phyloP scores from a whole-genome alignment of 192 early-diverging fungal species.

The Chytriomyces sp. region DNA sequence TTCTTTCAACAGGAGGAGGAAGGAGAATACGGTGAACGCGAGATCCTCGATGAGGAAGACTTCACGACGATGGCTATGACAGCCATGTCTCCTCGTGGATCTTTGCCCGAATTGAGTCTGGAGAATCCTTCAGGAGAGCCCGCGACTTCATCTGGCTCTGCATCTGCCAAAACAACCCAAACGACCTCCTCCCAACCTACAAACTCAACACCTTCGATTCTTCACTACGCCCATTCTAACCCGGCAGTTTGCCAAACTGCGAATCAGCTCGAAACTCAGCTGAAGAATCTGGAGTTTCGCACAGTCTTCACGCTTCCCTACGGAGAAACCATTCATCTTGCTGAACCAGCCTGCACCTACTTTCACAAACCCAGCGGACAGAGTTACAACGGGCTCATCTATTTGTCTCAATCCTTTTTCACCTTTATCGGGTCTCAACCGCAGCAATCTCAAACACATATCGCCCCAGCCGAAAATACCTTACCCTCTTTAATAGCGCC shows the following conservation, averaged over 20 bases:
- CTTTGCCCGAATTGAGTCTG: background rate
- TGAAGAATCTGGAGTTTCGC: slow-evolving; percentile 55
- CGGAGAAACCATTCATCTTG: slow-evolving; percentile 47
- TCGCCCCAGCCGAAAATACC: too few relatives aligned
- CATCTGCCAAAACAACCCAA: too few relatives aligned
- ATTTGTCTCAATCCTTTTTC: slow-evolving; percentile 55
- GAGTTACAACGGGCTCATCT: slow-evolving; percentile 43
- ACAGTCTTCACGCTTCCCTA: slow-evolving; percentile 48
- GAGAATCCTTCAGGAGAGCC: background rate
- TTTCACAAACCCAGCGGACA: slow-evolving; percentile 34
- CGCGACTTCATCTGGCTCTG: too few relatives aligned
- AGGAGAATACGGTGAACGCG: slow-evolving; percentile 7
- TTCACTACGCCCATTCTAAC: slow-evolving; percentile 45
- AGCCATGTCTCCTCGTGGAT: background rate
- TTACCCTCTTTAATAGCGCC: slow-evolving; percentile 22
- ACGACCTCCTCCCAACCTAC: slow-evolving; percentile 2
- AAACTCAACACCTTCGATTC: slow-evolving; percentile 18
- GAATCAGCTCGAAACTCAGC: slow-evolving; percentile 39
- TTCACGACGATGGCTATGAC: slow-evolving; percentile 47
- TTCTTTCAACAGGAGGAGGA: background rate
- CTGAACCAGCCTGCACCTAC: slow-evolving; percentile 48
- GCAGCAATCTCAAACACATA: too few relatives aligned
- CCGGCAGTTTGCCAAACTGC: slow-evolving; percentile 35
- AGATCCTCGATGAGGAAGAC: slow-evolving; percentile 50
- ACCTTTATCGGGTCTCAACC: slow-evolving; percentile 38